Evolutionary conservation across 768 basidiomycete genomes (phyloP), one percentile per base, ranked within the genome.

Genomic region (Dendrothele bispora): DNA sequence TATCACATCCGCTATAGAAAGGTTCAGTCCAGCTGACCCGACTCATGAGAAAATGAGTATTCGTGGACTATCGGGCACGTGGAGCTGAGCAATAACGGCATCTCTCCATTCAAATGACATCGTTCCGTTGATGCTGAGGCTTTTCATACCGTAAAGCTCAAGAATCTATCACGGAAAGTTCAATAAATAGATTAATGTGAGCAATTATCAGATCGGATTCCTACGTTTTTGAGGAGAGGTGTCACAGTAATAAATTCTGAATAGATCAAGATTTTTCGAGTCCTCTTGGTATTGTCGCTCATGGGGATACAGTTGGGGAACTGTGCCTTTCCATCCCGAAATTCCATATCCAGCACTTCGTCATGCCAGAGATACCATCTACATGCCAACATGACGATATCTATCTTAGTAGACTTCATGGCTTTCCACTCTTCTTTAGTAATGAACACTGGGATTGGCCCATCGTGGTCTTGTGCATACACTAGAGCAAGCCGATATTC

Each of bases 21-120:
- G 44, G 32, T 63, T 65, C 0, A 63, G 55, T 10, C 61, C 57
- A 0, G 53, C 55, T 1, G 55, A 36, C 2, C 61, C 61, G 2
- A 65, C 57, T 4, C 53, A 49, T 0, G 61, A 65, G 38, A 65
- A 51, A 5, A 65, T 49, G 0, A 62, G 43, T 1, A 61, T 52
- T 10, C 55, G 26, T 5, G 26, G 32, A n/a, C 39, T 7, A 1
- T 43, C 37, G 15, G 49, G 24, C 7, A 44, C 30, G 8, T 56
- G 44, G 37, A 63, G 54, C 0, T 26, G 14, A n/a, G 49, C 48
- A 2, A 63, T 42, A 0, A 48, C n/a, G 24, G 54, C 46, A 24
- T 52, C 49, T 1, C 48, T 51, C 17, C 50, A 40, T 2, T 51
- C 43, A 4, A 50, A 43, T 17, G 51, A 14, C 1, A 49, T 49